phyloP scores from a whole-genome alignment of 305 asterid genomes.

The Salvia sclarea region DNA sequence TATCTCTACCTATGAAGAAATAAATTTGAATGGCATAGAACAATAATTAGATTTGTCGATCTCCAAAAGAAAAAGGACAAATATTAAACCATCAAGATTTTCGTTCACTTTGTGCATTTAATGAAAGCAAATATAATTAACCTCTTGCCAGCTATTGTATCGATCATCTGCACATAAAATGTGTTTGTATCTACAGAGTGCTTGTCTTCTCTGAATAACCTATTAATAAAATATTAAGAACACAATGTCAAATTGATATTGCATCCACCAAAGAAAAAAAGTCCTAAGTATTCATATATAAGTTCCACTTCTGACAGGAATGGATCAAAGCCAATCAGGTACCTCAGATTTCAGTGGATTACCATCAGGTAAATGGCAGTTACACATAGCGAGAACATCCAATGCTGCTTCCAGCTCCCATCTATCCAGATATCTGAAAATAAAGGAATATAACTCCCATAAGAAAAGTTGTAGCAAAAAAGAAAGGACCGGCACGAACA shows the following conservation, averaged over 20 bases:
- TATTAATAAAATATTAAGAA: constrained; percentile 35
- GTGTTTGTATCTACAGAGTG: constrained; percentile 83
- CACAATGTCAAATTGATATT: constrained; percentile 28
- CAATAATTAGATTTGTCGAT: constrained; percentile 21
- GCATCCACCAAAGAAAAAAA: constrained; percentile 28
- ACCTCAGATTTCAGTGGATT: constrained; percentile 82
- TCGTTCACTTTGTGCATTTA: constrained; percentile 27
- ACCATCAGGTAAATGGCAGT: constrained; percentile 72
- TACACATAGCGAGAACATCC: constrained; percentile 96
- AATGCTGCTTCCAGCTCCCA: constrained; percentile 98
- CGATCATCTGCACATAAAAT: constrained; percentile 92
- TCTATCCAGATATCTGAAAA: constrained; percentile 67
- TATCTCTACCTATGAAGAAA: constrained; percentile 69
- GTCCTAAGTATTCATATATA: constrained; percentile 15
- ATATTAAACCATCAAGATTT: not conserved
- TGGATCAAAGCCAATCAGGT: constrained; percentile 31
- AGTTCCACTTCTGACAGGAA: constrained; percentile 14
- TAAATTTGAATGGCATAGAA: constrained; percentile 14
- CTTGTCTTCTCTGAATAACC: constrained; percentile 87
- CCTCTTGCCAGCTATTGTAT: constrained; percentile 97
- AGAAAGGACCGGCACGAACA: constrained; percentile 12
- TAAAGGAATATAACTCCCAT: constrained; percentile 20
- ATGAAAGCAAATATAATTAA: constrained; percentile 35
- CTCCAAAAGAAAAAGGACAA: constrained; percentile 23
- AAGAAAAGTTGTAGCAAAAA: constrained; percentile 19